Conservation (phyloP, 2,329 filamentous ascomycete species). For the Trichoderma lentiforme region DNA sequence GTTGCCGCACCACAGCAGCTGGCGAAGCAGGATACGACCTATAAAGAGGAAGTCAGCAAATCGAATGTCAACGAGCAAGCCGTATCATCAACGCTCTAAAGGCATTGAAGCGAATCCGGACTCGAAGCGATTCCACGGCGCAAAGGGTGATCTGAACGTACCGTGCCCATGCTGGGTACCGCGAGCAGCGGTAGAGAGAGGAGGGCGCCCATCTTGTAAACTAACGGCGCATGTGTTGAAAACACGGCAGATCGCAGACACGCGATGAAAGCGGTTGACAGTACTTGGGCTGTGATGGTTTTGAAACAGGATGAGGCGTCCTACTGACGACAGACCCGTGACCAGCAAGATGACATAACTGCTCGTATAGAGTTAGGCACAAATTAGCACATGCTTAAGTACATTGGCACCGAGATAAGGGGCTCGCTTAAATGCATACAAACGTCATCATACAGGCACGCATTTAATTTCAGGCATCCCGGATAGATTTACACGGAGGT, state of each 20-base stretch:
- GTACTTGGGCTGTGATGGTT: neutral
- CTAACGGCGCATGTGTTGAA: neutral
- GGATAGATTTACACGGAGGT: neutral
- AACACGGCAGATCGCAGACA: neutral
- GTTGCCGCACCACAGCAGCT: conserved; percentile 97
- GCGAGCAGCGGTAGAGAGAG: conserved; percentile 87
- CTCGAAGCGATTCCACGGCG: neutral
- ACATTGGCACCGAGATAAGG: neutral
- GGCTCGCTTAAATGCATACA: neutral
- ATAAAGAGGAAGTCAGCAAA: conserved; percentile 16
- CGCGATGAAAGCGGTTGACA: neutral
- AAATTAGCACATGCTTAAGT: neutral
- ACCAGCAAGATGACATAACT: conserved; percentile 13
- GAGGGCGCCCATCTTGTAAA: conserved; percentile 73
- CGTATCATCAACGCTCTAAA: neutral
- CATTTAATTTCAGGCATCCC: neutral
- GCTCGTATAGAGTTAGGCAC: neutral
- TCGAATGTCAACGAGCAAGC: neutral
- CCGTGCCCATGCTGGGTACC: conserved; percentile 79
- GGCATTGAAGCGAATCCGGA: neutral
- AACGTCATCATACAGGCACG: neutral
- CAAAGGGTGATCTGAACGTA: conserved; percentile 47
- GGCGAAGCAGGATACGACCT: conserved; percentile 74
- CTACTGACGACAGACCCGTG: neutral
- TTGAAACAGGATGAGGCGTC: conserved; percentile 8